phyloP scores from a whole-genome alignment of 2,329 filamentous ascomycete species.

The Fusarium liriodendri region DNA sequence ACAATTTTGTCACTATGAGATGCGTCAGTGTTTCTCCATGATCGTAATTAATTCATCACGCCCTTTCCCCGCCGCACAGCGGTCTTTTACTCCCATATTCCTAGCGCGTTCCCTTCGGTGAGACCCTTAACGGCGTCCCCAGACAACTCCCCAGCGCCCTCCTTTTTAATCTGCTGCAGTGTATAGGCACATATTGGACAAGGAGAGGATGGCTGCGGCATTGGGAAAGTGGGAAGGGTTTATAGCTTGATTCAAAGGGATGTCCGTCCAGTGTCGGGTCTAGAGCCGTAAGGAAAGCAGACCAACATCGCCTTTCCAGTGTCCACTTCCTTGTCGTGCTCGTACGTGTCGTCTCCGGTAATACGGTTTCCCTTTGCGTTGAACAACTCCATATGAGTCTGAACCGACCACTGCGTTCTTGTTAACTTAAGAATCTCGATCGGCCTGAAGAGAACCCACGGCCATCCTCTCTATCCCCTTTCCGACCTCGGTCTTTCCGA shows the following conservation, averaged over 20 bases:
- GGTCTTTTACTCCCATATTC: constrained; percentile 66
- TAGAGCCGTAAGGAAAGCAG: rapidly evolving
- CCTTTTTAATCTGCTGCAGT: constrained; percentile 61
- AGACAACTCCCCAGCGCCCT: constrained; percentile 59
- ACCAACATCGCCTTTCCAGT: constrained; percentile 9
- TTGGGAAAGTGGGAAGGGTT: constrained; percentile 60
- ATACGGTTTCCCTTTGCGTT: constrained; percentile 29
- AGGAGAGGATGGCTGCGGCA: constrained; percentile 61
- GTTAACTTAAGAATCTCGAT: background rate
- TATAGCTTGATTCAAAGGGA: constrained; percentile 62
- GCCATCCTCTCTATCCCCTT: constrained; percentile 59
- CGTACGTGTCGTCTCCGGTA: constrained; percentile 22
- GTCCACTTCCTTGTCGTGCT: constrained; percentile 12
- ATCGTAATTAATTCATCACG: constrained; percentile 59
- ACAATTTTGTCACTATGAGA: background rate
- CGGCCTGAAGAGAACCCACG: constrained; percentile 42
- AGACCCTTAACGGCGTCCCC: constrained; percentile 66
- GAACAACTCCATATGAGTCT: constrained; percentile 9
- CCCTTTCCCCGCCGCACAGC: constrained; percentile 59
- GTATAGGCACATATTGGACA: constrained; percentile 67
- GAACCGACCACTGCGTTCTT: constrained; percentile 13
- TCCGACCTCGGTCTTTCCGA: constrained; percentile 44
- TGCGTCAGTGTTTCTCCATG: constrained; percentile 7
- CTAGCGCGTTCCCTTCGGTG: constrained; percentile 61
- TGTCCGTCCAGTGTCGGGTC: constrained; percentile 39